A percentile compares a stretch with the other conserved stretches of the same genome.
These are phyloP conservation scores for Tuber aestivum DNA, from an alignment of 495 filamentous ascomycete species.

Conservation along the genomic window DNA sequence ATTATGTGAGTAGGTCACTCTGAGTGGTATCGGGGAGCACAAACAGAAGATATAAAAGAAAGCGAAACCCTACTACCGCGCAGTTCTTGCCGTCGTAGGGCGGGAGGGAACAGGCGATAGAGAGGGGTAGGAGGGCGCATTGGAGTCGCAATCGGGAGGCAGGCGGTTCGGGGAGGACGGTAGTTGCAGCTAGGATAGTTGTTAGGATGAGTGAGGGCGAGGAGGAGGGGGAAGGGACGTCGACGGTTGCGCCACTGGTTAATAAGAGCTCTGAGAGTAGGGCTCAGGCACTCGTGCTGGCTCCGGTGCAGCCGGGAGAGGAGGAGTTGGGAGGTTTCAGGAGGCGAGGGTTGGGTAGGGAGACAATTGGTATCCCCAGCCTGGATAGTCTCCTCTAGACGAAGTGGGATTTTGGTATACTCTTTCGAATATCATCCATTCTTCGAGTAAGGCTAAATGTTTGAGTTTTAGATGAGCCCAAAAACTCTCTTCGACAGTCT, in stretches of 20 bases:
- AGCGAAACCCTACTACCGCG: slow-evolving; percentile 30
- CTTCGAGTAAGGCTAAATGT: no score
- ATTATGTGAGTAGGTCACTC: not conserved
- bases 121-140: not conserved
- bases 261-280: no score
- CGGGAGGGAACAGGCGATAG: not conserved
- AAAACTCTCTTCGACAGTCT: not conserved
- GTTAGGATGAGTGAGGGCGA: not conserved
- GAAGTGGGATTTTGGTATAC: slow-evolving; percentile 29
- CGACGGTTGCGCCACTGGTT: no score
- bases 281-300: not conserved
- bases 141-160: not conserved
- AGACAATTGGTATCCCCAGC: slow-evolving; percentile 34
- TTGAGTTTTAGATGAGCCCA: not conserved
- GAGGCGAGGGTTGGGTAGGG: slow-evolving; percentile 12
- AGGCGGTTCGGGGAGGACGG: slow-evolving; percentile 26
- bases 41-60: no score
- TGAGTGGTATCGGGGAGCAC: not conserved
- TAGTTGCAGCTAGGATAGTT: slow-evolving; percentile 13
- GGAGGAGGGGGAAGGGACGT: not conserved
- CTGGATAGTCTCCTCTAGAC: slow-evolving; percentile 32
- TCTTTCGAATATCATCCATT: not conserved
- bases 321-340: not conserved
- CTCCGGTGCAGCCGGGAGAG: not conserved
- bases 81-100: slow-evolving; percentile 32